Conservation (phyloP, 495 filamentous ascomycete genomes). For the Rhizodiscina lignyota region DNA sequence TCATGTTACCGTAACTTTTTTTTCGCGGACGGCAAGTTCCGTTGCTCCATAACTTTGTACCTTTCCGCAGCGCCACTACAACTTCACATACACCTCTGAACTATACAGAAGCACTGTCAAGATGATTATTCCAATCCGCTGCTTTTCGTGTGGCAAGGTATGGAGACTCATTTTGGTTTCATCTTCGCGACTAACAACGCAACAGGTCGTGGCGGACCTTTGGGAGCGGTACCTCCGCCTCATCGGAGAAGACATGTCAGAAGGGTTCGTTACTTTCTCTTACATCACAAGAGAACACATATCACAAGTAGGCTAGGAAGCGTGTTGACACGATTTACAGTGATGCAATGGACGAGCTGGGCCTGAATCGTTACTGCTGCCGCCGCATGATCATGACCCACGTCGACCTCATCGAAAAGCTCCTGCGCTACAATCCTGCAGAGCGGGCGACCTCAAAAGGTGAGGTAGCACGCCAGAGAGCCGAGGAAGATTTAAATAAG, state of each 20-base stretch:
- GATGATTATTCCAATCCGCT: conserved; percentile 98
- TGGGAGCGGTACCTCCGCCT: conserved; percentile 88
- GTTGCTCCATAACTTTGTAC: too few relatives aligned
- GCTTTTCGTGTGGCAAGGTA: conserved; percentile 98
- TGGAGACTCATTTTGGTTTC: background rate
- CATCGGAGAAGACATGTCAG: conserved; percentile 54
- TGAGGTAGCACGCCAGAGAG: too few relatives aligned
- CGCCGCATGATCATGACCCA: conserved; percentile 99
- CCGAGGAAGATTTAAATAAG: too few relatives aligned
- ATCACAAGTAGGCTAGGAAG: too few relatives aligned
- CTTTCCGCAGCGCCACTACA: too few relatives aligned
- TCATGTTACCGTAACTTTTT: too few relatives aligned
- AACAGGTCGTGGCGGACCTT: conserved; percentile 82
- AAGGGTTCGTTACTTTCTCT: too few relatives aligned
- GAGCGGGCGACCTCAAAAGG: too few relatives aligned
- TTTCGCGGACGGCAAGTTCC: too few relatives aligned
- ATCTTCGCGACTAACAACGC: conserved; percentile 6
- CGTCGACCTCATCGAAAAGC: conserved; percentile 95
- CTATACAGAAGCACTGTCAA: conserved; percentile 14
- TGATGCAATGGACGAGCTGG: conserved; percentile 85
- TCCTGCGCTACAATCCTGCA: conserved; percentile 94
- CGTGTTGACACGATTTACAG: conserved; percentile 24
- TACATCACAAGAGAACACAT: too few relatives aligned
- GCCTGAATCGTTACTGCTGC: conserved; percentile 92
- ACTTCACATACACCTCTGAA: too few relatives aligned